phyloP scores from a whole-genome alignment of 2,329 filamentous ascomycete species.

The Lachnellula willkommii region DNA sequence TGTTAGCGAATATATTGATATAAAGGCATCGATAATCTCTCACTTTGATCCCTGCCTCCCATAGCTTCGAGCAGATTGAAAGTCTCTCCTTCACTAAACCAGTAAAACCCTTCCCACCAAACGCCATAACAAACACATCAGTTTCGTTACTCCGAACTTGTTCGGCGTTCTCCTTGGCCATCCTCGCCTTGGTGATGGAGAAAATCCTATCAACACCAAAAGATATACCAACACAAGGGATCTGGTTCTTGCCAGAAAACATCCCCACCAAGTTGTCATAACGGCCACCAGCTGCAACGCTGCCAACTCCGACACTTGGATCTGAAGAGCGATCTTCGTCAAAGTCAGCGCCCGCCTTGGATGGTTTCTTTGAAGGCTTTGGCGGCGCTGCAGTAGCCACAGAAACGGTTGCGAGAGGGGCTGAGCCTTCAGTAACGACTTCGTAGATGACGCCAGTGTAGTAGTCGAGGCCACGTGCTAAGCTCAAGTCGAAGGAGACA shows the following conservation, averaged over 20 bases:
- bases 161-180: slow-evolving; percentile 54
- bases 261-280: slow-evolving; percentile 93
- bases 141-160: slow-evolving; percentile 64
- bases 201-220: slow-evolving; percentile 96
- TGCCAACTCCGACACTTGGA: slow-evolving; percentile 77
- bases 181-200: slow-evolving; percentile 76
- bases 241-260: slow-evolving; percentile 79
- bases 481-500: slow-evolving; percentile 82
- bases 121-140: slow-evolving; percentile 92
- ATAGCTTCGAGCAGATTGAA: slow-evolving; percentile 68
- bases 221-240: slow-evolving; percentile 87
- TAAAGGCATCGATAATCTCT: slow-evolving; percentile 10
- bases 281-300: slow-evolving; percentile 81
- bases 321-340: slow-evolving; percentile 68
- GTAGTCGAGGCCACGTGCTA: slow-evolving; percentile 86
- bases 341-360: slow-evolving; percentile 46
- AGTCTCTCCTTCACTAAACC: slow-evolving; percentile 81
- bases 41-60: slow-evolving; percentile 83
- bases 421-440: slow-evolving; percentile 71
- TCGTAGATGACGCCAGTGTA: slow-evolving; percentile 77
- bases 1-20: slow-evolving; percentile 5
- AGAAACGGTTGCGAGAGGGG: slow-evolving; percentile 32
- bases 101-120: slow-evolving; percentile 79
- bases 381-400: slow-evolving; percentile 36
- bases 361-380: slow-evolving; percentile 34